These are phyloP conservation scores for Sporothrix schenckii DNA, from an alignment of 2,329 filamentous ascomycete species.

Conservation along the genomic window DNA sequence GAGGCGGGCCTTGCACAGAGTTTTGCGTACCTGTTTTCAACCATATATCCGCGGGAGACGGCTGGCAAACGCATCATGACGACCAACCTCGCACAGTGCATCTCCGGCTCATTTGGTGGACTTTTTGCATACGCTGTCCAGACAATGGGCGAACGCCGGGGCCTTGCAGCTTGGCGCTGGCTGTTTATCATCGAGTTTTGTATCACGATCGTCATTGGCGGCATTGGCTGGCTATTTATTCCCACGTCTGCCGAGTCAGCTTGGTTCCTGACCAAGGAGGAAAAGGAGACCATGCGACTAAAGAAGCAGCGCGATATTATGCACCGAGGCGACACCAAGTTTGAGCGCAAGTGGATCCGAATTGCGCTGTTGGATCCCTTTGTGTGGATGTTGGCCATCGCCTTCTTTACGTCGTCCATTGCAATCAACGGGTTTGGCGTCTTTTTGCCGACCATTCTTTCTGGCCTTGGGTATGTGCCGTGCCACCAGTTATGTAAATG, in stretches of 20 bases:
- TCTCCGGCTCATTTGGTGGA: conserved; percentile 38
- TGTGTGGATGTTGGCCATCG: conserved; percentile 26
- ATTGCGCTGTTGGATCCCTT: conserved; percentile 24
- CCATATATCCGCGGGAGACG: conserved; percentile 32
- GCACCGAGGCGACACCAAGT: conserved; percentile 22
- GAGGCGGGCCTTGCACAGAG: background rate
- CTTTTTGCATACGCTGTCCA: conserved; percentile 37
- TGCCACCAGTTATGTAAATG: background rate
- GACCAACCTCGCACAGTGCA: conserved; percentile 38
- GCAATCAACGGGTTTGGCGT: conserved; percentile 31
- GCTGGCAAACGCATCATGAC: conserved; percentile 39
- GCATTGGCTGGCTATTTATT: conserved; percentile 4
- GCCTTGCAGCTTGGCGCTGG: conserved; percentile 53
- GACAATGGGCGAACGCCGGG: conserved; percentile 48
- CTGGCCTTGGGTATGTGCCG: background rate
- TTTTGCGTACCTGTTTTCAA: conserved; percentile 8
- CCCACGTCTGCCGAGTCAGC: conserved; percentile 24
- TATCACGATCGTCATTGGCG: background rate
- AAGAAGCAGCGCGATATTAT: conserved; percentile 25
- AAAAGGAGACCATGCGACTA: conserved; percentile 30
- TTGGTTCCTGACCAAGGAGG: conserved; percentile 29
- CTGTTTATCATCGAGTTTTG: conserved; percentile 24
- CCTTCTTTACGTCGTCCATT: conserved; percentile 30
- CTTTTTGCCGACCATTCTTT: conserved; percentile 28
- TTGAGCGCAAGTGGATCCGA: conserved; percentile 28